Base-by-base conservation (phyloP, 208 protist genomes). In the Acanthamoeba lenticulata region DNA sequence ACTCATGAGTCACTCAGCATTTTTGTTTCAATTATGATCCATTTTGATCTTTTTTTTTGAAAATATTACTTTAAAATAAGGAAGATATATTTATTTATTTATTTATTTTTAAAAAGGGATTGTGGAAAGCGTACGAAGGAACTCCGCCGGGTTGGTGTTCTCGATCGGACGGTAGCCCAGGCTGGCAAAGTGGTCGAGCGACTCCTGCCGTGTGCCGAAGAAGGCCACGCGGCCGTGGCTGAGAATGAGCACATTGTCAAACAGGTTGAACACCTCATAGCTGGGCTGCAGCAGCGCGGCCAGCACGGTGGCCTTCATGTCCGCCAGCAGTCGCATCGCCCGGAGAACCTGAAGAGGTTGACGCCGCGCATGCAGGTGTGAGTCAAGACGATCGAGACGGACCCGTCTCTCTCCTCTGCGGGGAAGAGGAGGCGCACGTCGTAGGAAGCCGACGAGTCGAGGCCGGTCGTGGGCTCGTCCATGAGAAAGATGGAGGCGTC, bases 391-490 rank as follows among this genome's bases (percentile, higher is more conserved):
- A n/a, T n/a, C n/a, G n/a, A n/a, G n/a, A n/a, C n/a, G n/a, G n/a
- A n/a, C n/a, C n/a, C n/a, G n/a, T n/a, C n/a, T n/a, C n/a, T n/a
- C n/a, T n/a, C n/a, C n/a, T n/a, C n/a, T n/a, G n/a, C n/a, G n/a
- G n/a, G n/a, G n/a, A n/a, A n/a, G n/a, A n/a, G n/a, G n/a, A n/a
- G n/a, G n/a, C n/a, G n/a, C n/a, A 81, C 69, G 69, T 81, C 69
- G 69, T 81, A 81, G 15, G 95, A 95, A 6, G 96, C 92, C 21
- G 81, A 85, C 3, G 85, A 57, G 65, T 99, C 98, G 9, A 99
- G 96, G 19, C 98, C 98, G n/a, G 97, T 98, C 27, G 97, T 98
- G 24, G 96, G 96, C 95, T 97, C 97, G 91, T 97, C 97, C 52
- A 97, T 44, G 21, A 97, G 83, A 15, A 97, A 88, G n/a, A 97